Conservation (phyloP, 257 asterid species). For the Fraxinus quadrangulata region DNA sequence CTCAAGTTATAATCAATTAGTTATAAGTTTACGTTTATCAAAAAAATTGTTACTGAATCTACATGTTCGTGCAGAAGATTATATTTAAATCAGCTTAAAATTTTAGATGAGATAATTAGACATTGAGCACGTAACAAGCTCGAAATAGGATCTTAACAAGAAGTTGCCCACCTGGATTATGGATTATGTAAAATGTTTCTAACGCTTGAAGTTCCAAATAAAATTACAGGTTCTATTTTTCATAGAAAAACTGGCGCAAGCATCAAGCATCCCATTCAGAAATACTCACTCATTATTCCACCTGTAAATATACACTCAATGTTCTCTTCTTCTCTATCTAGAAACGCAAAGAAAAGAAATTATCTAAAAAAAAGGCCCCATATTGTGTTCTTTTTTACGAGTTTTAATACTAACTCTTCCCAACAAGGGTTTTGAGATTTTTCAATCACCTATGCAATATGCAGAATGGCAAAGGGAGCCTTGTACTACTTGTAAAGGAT, state of each 20-base stretch:
- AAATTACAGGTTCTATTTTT: not conserved
- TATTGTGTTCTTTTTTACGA: not conserved
- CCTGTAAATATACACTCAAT: conserved; percentile 15
- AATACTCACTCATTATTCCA: conserved; percentile 7
- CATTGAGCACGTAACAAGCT: not conserved
- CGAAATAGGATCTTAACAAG: not conserved
- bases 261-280: not conserved
- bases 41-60: not conserved
- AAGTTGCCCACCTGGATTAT: not conserved
- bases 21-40: no score
- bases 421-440: not conserved
- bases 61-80: not conserved
- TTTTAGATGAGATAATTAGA: not conserved
- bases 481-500: not conserved
- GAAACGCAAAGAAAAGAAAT: not conserved
- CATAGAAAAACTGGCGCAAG: conserved; percentile 16
- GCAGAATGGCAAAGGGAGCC: conserved; percentile 23
- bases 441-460: not conserved
- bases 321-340: conserved; percentile 15
- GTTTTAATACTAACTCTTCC: not conserved
- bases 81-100: not conserved
- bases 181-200: not conserved
- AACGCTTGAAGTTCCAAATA: not conserved
- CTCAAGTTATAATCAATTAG: not conserved
- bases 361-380: not conserved